Evolutionary conservation across 805 yeast genomes (phyloP), one percentile per base, ranked within the genome.

Genomic region (Candida chauliodis): DNA sequence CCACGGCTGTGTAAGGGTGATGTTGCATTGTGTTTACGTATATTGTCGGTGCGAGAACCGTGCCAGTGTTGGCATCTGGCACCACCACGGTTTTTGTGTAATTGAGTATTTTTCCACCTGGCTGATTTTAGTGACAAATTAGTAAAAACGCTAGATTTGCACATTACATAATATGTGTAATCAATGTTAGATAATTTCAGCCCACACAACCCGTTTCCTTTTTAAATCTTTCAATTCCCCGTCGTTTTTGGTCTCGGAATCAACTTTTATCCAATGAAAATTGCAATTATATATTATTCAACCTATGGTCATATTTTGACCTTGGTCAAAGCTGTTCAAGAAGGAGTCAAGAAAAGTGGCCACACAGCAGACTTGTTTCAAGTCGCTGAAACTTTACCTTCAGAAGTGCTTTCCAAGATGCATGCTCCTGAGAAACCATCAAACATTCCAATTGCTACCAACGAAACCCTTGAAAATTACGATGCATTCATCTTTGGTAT

Each of bases 281-380:
- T 21, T 21, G 24, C 24, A 21, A 21, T 21, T 10, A 26, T 26
- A 14, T 26, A 26, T 10, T 88, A 48, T 72, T 88, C 59, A 78
- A 81, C 59, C 88, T 88, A 75, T 81, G 95, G 26, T 59, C 82
- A 49, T 87, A 84, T 69, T 89, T 89, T 44, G 96, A 88, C 65
- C 66, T 83, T 49, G 78, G 79, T 47, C 63, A 69, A 30, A 52
- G 95, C 95, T 25, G 76, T 80, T 58, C 67, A 84, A 30, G 78
- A 78, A 54, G 95, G 95, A 50, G 73, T 84, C 30, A 81, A 76
- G 56, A 69, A 76, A 7, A 78, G 84, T 11, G 95, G 91, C 45
- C 43, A 52, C 10, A 42, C 56, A 15, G 95, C 85, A 24, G 81
- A 78, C 51, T 70, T 88, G 49, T 84, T 63, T 73, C 95, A 84